Percentiles rank a stretch among this genome's conserved stretches.
phyloP scores from a whole-genome alignment of 805 yeast species.

The Sungouiella thailandica region DNA sequence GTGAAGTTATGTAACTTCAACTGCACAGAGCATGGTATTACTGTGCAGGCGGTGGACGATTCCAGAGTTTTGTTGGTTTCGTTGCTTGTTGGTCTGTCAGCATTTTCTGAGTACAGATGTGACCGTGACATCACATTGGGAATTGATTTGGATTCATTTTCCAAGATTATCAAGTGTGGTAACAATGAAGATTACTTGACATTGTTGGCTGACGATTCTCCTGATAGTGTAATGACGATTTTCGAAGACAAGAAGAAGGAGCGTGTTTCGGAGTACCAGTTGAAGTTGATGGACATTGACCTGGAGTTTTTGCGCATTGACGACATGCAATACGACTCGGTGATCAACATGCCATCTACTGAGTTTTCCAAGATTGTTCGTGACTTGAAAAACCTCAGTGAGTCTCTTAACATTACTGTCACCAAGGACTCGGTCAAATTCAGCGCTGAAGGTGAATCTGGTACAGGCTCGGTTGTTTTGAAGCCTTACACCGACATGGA shows the following conservation, averaged over 20 bases:
- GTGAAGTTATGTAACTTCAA: constrained; percentile 94
- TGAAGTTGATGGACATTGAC: constrained; percentile 94
- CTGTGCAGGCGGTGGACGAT: constrained; percentile 96
- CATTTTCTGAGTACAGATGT: constrained; percentile 90
- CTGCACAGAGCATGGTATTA: constrained; percentile 91
- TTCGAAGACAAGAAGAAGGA: constrained; percentile 92
- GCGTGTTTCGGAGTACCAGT: constrained; percentile 83
- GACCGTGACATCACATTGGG: constrained; percentile 92
- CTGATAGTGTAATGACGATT: constrained; percentile 71
- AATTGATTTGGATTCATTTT: constrained; percentile 78
- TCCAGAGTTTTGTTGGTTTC: constrained; percentile 93
- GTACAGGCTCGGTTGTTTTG: constrained; percentile 78
- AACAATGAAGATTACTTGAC: constrained; percentile 85
- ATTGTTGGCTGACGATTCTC: constrained; percentile 81
- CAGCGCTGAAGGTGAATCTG: constrained; percentile 86
- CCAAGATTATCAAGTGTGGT: constrained; percentile 88
- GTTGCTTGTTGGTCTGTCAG: constrained; percentile 78
- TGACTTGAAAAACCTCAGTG: constrained; percentile 82
- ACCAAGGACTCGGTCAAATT: constrained; percentile 92
- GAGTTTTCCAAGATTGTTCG: constrained; percentile 89
- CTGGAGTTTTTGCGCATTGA: constrained; percentile 91
- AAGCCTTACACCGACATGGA: constrained; percentile 83
- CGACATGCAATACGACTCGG: constrained; percentile 86
- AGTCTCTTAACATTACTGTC: constrained; percentile 78
- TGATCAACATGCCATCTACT: constrained; percentile 77